A percentile compares a stretch with the other conserved stretches of the same genome.
Evolutionary conservation across 495 filamentous ascomycete genomes (phyloP).

Genomic region (Neurospora tetrasperma): DNA sequence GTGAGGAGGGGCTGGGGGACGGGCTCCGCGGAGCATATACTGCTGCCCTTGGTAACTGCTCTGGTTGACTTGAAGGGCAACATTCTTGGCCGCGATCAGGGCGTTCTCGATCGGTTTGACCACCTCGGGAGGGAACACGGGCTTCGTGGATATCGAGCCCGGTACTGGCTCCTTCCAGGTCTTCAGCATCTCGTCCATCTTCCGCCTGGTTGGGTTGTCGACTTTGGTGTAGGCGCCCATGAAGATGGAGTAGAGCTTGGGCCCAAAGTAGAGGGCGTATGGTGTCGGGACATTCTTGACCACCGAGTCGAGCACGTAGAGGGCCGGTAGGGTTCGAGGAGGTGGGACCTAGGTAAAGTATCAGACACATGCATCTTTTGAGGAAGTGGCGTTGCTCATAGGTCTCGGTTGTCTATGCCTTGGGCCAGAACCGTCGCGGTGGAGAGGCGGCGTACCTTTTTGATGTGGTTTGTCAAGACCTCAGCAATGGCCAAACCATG

Average conservation of each 20-base stretch:
- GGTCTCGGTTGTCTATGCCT: not conserved
- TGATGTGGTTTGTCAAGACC: constrained; percentile 83
- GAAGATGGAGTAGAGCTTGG: constrained; percentile 84
- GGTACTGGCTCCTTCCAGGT: constrained; percentile 97
- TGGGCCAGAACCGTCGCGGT: not conserved
- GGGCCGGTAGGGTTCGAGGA: constrained; percentile 74
- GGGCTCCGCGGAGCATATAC: constrained; percentile 48
- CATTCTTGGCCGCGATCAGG: constrained; percentile 76
- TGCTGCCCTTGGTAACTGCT: constrained; percentile 52
- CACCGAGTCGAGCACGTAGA: constrained; percentile 97
- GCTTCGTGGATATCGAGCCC: constrained; percentile 74
- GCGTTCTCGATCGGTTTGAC: constrained; percentile 89
- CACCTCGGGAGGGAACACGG: constrained; percentile 77
- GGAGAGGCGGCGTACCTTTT: constrained; percentile 56
- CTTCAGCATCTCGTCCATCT: constrained; percentile 93
- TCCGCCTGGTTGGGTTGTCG: constrained; percentile 65
- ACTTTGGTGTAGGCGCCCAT: constrained; percentile 93
- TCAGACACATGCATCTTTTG: constrained; percentile 5
- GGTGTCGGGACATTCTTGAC: constrained; percentile 98
- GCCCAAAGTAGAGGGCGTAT: constrained; percentile 87
- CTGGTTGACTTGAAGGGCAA: constrained; percentile 60
- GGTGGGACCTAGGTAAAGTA: constrained; percentile 57
- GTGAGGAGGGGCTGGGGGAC: constrained; percentile 45
- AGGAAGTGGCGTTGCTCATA: not conserved
- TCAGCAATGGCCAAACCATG: constrained; percentile 86